phyloP scores from a whole-genome alignment of 176 grass and related monocot genomes.

The Ananas comosus region DNA sequence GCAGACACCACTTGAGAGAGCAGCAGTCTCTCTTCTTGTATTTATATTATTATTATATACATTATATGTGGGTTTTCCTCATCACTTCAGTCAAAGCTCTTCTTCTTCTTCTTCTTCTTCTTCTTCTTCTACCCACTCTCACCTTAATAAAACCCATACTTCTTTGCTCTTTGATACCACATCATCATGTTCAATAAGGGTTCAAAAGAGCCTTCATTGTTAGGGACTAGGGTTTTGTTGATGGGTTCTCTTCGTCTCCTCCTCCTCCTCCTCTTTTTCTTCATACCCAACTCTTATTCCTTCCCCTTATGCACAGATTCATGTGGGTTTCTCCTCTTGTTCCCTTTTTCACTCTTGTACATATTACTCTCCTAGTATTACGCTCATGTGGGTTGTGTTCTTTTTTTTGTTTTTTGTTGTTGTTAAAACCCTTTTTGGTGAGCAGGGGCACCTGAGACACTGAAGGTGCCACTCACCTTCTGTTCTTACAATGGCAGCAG shows the following conservation, averaged over 20 bases:
- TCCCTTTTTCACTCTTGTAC: neutral
- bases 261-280: conserved; percentile 22
- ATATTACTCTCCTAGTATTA: neutral
- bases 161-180: neutral
- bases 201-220: neutral
- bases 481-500: conserved; percentile 35
- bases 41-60: neutral
- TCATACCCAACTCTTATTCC: conserved; percentile 19
- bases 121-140: neutral
- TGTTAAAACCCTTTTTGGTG: too few species aligned
- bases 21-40: neutral
- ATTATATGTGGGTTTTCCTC: neutral
- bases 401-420: neutral
- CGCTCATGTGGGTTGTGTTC: neutral
- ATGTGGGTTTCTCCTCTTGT: conserved; percentile 22
- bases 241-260: conserved; percentile 13
- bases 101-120: too few species aligned
- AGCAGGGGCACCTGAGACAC: conserved; percentile 40
- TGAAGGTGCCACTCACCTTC: conserved; percentile 44
- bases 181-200: neutral
- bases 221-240: neutral
- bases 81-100: neutral
- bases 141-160: neutral
- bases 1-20: neutral
- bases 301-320: conserved; percentile 55